phyloP scores from a whole-genome alignment of 169 alveolate genomes.

The Plasmodium malariae region DNA sequence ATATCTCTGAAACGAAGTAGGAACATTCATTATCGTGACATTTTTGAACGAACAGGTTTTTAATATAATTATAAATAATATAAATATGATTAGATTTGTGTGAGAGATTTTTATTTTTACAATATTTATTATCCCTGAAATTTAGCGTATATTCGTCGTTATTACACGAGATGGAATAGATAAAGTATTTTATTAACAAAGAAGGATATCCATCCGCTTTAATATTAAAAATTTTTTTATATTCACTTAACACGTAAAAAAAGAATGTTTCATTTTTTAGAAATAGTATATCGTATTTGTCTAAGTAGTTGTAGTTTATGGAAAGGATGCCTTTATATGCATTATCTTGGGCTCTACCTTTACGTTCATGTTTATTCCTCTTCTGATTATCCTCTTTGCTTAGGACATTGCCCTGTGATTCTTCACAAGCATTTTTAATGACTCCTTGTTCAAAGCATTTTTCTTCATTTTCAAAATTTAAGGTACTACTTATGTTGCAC shows the following conservation, averaged over 20 bases:
- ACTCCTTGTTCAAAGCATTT: no score
- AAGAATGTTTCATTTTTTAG: slow-evolving; percentile 36
- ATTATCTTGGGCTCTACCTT: no score
- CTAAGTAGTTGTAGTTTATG: background rate
- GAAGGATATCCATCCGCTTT: background rate
- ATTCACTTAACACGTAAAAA: slow-evolving; percentile 33
- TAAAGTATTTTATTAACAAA: slow-evolving; percentile 47
- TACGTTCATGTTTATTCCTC: no score
- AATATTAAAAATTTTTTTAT: slow-evolving; percentile 21
- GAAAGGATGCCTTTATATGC: no score
- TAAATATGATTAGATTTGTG: slow-evolving; percentile 77
- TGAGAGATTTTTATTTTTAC: slow-evolving; percentile 59
- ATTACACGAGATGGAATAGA: slow-evolving; percentile 35
- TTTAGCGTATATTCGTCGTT: slow-evolving; percentile 47
- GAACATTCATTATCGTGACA: slow-evolving; percentile 69
- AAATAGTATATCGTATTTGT: slow-evolving; percentile 37
- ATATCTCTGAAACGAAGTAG: slow-evolving; percentile 49
- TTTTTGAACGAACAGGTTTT: slow-evolving; percentile 68
- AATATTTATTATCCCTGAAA: slow-evolving; percentile 72
- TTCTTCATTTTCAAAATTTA: no score
- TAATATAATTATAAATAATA: slow-evolving; percentile 44
- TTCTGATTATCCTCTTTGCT: no score
- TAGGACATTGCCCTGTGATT: no score
- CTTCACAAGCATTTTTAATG: no score
- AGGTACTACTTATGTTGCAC: no score